Evolutionary conservation across 2,329 filamentous ascomycete genomes (phyloP).

Genomic region (Endocalyx cinctus): DNA sequence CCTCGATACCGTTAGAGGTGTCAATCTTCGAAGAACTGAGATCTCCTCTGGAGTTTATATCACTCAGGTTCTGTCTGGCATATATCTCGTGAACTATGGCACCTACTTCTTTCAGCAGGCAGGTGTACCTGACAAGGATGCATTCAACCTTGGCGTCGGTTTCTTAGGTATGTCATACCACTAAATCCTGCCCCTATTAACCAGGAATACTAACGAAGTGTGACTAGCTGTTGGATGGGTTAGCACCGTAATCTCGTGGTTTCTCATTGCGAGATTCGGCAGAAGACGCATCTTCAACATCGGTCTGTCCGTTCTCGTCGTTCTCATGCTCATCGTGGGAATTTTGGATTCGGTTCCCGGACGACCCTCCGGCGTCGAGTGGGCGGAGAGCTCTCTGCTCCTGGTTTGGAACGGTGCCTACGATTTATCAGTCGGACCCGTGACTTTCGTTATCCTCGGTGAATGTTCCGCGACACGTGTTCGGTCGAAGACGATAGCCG

Average conservation of each 20-base stretch:
- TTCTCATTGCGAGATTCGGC: constrained; percentile 43
- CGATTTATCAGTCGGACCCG: constrained; percentile 46
- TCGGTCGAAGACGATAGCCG: constrained; percentile 39
- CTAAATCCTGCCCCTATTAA: neutral
- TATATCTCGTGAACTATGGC: constrained; percentile 60
- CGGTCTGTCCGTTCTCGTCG: constrained; percentile 39
- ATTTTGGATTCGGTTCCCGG: constrained; percentile 41
- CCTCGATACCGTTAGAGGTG: constrained; percentile 44
- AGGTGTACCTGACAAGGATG: constrained; percentile 41
- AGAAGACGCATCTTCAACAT: constrained; percentile 45
- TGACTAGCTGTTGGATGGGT: constrained; percentile 48
- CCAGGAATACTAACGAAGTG: too few relatives aligned
- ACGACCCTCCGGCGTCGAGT: constrained; percentile 33
- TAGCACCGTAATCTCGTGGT: constrained; percentile 51
- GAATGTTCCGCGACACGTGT: constrained; percentile 42
- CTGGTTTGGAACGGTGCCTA: constrained; percentile 48
- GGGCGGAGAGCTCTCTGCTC: constrained; percentile 46
- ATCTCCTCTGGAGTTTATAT: constrained; percentile 58
- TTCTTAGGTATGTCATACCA: constrained; percentile 31
- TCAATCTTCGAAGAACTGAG: constrained; percentile 49
- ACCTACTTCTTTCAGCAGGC: constrained; percentile 58
- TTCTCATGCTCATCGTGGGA: constrained; percentile 43
- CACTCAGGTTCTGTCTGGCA: constrained; percentile 60
- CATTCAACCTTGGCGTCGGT: constrained; percentile 53
- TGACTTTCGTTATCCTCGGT: constrained; percentile 52